These are phyloP conservation scores for Colletotrichum sp. DNA, from an alignment of 2,329 filamentous ascomycete species.

Conservation along the genomic window DNA sequence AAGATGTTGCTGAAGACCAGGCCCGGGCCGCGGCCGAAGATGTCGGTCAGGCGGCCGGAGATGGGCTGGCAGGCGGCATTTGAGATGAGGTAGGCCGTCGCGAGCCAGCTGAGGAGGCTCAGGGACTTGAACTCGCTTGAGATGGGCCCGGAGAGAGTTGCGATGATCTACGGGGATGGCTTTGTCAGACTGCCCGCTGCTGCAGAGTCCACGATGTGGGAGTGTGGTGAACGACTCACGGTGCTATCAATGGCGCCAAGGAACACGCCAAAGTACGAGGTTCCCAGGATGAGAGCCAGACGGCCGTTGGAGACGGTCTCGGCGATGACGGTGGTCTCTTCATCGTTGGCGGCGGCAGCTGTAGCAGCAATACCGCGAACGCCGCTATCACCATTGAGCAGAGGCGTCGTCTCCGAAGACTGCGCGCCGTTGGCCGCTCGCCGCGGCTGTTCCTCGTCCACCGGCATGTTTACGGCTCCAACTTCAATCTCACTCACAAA, in stretches of 20 bases:
- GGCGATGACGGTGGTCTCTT: conserved; percentile 53
- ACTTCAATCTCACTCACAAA: background rate
- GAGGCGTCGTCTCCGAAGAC: conserved; percentile 18
- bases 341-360: conserved; percentile 30
- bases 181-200: background rate
- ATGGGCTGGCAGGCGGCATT: conserved; percentile 88
- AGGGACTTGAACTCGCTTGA: conserved; percentile 83
- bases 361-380: background rate
- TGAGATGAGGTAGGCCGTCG: conserved; percentile 85
- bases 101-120: conserved; percentile 85
- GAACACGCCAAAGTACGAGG: conserved; percentile 64
- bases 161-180: conserved; percentile 59
- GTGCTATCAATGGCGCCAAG: conserved; percentile 65
- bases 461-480: background rate
- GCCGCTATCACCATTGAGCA: conserved; percentile 4
- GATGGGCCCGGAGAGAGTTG: conserved; percentile 84
- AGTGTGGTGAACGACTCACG: background rate
- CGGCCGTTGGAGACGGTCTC: conserved; percentile 52
- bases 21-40: conserved; percentile 81
- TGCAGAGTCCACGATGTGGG: background rate
- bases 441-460: conserved; percentile 8
- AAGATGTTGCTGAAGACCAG: conserved; percentile 81
- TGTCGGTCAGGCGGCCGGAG: conserved; percentile 85
- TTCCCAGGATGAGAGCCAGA: conserved; percentile 59
- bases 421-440: background rate